Base-by-base conservation (phyloP, 257 asterid genomes). In the Plantago ovata region DNA sequence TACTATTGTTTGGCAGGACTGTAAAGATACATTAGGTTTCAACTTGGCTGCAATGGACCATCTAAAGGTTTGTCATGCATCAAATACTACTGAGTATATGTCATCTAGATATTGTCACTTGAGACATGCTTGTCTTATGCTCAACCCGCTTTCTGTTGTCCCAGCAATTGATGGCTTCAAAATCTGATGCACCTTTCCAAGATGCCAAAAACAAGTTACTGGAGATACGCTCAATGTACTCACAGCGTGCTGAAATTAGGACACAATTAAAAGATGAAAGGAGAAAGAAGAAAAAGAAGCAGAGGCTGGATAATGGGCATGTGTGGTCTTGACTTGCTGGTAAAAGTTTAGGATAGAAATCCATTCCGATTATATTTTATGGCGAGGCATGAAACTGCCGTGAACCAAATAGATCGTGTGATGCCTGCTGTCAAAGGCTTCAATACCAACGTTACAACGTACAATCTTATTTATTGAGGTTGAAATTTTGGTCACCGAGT, bases 31-130 rank as follows among this genome's bases (percentile, higher is more conserved):
- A 11, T 50, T 92, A 14, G 95, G 96, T 53, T 76, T 79, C 75
- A 92, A 88, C 71, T 65, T 92, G 61, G 98, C 95, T 3, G 98
- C 95, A 19, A 85, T 88, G 94, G 87, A 73, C 76, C 96, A 92
- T 70, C 57, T 82, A 56, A 80, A 75, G 95, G 96, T 88, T 52
- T 54, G 10, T 41, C 61, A 3, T 40, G 16, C 49, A 13, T 55
- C 61, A 52, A n/a, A 6, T 59, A 38, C 51, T 15, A n/a, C 22
- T 22, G 12, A 16, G n/a, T n/a, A 5, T 42, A n/a, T n/a, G n/a
- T n/a, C n/a, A n/a, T 32, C n/a, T 56, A 23, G 24, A 54, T 45
- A 40, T 2, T 6, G 38, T 50, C 51, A 28, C 5, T 28, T 57
- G 1, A 3, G 4, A 28, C 36, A 28, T 28, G 32, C 19, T 22